These are phyloP conservation scores for Solanum gandarillasii DNA, from an alignment of 257 asterid genomes.

Conservation along the genomic window DNA sequence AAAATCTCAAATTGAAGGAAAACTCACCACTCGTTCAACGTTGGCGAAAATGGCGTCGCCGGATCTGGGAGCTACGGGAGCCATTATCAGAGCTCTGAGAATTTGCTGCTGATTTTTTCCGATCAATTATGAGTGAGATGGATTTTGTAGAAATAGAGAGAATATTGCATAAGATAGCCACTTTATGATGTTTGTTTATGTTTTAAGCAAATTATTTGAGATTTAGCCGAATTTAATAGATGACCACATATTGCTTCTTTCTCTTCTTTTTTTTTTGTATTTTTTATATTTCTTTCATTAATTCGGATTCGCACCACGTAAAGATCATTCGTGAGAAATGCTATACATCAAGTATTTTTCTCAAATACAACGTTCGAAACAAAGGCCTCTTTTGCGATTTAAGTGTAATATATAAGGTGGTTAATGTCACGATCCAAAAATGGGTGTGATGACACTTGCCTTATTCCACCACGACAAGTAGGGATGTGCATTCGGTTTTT, in stretches of 20 bases:
- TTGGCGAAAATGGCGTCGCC: conserved; percentile 45
- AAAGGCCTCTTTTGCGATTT: background rate
- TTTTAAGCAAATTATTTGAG: background rate
- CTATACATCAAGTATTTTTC: background rate
- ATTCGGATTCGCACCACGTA: background rate
- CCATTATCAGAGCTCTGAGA: conserved; percentile 4
- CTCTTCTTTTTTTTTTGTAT: no score
- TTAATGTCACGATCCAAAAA: background rate
- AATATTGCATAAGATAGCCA: background rate
- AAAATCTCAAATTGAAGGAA: background rate
- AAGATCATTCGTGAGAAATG: background rate
- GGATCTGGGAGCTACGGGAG: conserved; percentile 36
- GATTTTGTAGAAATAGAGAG: background rate
- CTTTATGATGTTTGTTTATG: conserved; percentile 15
- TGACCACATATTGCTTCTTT: background rate
- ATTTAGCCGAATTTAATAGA: background rate
- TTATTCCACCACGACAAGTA: background rate
- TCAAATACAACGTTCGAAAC: no score
- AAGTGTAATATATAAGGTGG: background rate
- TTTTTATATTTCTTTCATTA: no score
- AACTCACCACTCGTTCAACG: conserved; percentile 36
- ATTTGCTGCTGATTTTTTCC: background rate
- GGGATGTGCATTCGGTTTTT: no score
- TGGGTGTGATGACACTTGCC: accelerated
- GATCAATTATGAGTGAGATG: background rate